Evolutionary conservation across 495 filamentous ascomycete species (phyloP).

Genomic region (Filosporella fistucella): DNA sequence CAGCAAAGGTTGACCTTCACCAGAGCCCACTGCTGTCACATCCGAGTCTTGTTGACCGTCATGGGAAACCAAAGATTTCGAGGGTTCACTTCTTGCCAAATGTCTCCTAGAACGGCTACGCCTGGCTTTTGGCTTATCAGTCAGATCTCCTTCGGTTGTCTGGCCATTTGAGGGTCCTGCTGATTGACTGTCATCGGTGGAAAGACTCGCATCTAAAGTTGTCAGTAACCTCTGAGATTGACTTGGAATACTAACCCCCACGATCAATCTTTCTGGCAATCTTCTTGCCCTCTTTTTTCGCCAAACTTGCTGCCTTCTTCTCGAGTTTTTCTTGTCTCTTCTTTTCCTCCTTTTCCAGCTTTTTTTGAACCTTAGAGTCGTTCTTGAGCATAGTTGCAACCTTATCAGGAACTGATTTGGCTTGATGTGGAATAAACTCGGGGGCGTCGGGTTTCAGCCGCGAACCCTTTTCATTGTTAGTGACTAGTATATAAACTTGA

Average conservation of each 20-base stretch:
- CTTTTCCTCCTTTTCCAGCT: conserved; percentile 5
- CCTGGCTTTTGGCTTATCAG: conserved; percentile 15
- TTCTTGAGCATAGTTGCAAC: not conserved
- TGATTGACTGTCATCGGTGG: no score
- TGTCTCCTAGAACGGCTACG: conserved; percentile 13
- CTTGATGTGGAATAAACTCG: conserved; percentile 40
- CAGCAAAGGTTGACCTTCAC: conserved; percentile 13
- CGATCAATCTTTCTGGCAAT: conserved; percentile 1
- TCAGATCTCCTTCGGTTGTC: not conserved
- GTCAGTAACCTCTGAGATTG: conserved; percentile 1
- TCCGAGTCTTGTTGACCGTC: conserved; percentile 20
- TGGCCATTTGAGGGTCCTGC: not conserved
- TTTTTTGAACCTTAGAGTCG: conserved; percentile 9
- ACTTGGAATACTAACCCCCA: no score
- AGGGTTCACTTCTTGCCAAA: conserved; percentile 19
- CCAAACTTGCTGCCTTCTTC: conserved; percentile 9
- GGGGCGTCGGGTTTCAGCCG: conserved; percentile 50
- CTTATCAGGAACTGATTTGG: not conserved
- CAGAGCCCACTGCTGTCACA: conserved; percentile 9
- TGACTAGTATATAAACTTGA: not conserved
- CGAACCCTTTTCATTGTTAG: conserved; percentile 31
- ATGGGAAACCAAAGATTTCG: conserved; percentile 3
- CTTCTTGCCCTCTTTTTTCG: conserved; percentile 14
- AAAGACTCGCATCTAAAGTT: conserved; percentile 4
- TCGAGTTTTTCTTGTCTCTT: conserved; percentile 11